Percentiles rank a stretch among this genome's conserved stretches.
Evolutionary conservation across 2,329 filamentous ascomycete genomes (phyloP).

Genomic region (Colletotrichum ledebouriae): DNA sequence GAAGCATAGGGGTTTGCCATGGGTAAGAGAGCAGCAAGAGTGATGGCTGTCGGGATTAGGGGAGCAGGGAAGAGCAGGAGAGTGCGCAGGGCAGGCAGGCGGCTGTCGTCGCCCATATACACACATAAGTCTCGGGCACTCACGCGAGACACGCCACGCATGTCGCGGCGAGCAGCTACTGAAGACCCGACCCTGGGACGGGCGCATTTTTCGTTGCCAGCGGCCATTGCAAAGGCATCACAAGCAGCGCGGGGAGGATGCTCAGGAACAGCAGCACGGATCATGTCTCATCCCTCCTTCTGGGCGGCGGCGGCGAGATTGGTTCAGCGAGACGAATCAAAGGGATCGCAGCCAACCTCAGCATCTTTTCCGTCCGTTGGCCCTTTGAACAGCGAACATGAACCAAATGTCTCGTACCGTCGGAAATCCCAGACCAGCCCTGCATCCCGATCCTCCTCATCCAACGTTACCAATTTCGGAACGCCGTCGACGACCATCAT

Average conservation of each 20-base stretch:
- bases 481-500: neutral
- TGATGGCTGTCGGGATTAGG: neutral
- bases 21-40: neutral
- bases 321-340: slow-evolving; percentile 1
- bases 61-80: neutral
- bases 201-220: neutral
- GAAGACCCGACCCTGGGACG: neutral
- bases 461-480: neutral
- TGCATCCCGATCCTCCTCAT: neutral
- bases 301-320: neutral
- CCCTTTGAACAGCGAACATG: neutral
- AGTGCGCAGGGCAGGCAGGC: neutral
- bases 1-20: neutral
- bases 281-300: neutral
- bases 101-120: neutral
- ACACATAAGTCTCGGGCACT: neutral
- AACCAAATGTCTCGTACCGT: neutral
- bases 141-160: neutral
- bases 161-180: neutral
- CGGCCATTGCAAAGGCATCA: neutral
- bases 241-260: neutral
- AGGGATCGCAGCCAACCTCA: neutral
- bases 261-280: neutral
- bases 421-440: neutral
- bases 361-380: neutral